Evolutionary conservation across 2,329 filamentous ascomycete species (phyloP).

Genomic region (Stromatinia cepivora): DNA sequence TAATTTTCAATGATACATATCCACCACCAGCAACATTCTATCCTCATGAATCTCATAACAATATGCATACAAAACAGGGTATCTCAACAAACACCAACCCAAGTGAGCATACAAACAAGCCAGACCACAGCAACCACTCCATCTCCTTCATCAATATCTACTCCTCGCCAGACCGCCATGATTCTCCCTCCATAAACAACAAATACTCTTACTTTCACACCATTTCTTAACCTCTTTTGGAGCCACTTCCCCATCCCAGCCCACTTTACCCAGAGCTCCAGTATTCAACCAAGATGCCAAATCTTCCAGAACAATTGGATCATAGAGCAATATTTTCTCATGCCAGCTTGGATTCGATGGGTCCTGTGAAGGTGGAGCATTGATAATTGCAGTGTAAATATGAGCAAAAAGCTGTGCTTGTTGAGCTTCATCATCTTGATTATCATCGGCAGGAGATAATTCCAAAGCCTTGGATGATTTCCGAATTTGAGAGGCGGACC

Average conservation of each 20-base stretch:
- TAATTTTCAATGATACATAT: too few species aligned
- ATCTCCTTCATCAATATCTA: slow-evolving; percentile 31
- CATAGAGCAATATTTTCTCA: slow-evolving; percentile 91
- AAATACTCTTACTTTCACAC: slow-evolving; percentile 86
- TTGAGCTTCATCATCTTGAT: slow-evolving; percentile 37
- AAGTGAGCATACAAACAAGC: too few species aligned
- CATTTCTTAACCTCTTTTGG: slow-evolving; percentile 74
- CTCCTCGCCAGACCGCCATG: slow-evolving; percentile 35
- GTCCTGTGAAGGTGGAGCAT: slow-evolving; percentile 52
- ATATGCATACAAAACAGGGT: neutral
- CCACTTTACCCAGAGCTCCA: slow-evolving; percentile 61
- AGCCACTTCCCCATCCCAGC: slow-evolving; percentile 65
- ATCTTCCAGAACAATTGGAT: slow-evolving; percentile 86
- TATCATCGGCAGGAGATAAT: slow-evolving; percentile 20
- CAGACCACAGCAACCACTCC: neutral
- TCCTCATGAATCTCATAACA: neutral
- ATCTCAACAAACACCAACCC: neutral
- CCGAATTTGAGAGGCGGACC: slow-evolving; percentile 28
- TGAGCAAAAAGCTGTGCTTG: slow-evolving; percentile 51
- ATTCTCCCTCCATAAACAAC: slow-evolving; percentile 66
- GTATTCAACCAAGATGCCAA: slow-evolving; percentile 79
- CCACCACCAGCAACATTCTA: neutral
- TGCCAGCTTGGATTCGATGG: slow-evolving; percentile 68
- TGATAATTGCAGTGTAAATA: slow-evolving; percentile 57
- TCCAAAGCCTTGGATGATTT: slow-evolving; percentile 28